Base-by-base conservation (phyloP, 2,329 filamentous ascomycete genomes). In the Talaromyces marneffei region DNA sequence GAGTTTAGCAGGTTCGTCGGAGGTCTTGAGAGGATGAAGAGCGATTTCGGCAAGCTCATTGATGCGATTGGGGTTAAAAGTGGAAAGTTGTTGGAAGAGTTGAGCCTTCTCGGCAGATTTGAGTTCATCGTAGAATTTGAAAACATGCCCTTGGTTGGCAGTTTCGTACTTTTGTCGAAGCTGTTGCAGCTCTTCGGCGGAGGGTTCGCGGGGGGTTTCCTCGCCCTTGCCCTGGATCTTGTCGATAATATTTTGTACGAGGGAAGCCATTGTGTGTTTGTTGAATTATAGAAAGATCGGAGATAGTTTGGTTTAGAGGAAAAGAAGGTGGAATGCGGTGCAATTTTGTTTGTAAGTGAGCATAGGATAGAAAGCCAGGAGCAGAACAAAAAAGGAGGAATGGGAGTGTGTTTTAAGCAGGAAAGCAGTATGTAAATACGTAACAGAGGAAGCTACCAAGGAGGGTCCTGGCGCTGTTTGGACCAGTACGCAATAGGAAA, bases 71-170 rank as follows among this genome's bases (percentile, higher is more conserved):
- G 93, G 92, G 74, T 97, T 86, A 79, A 97, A 91, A 71, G 81
- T 82, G 66, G 84, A 83, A 63, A 97, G 84, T 78, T 97, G 94
- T 70, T 88, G 79, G 81, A 87, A 96, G 62, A 99, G 85, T 8
- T 82, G 76, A 48, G 87, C 86, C 79, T 96, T 91, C 66, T 97
- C 91, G 57, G 82, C 76, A 18, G 82, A 78, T 65, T 82, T 81
- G 65, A 99, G 87, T 65, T 87, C 84, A 72, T 97, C 91, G 80
- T 90, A 96, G 78, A 92, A 97, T 62, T 87, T 82, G 71, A 95
- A 91, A 66, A 95, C 89, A 66, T 96, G 91, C 61, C 85, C 88
- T 77, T 96, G 91, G 33, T 83, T 84, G 53, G 89, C 89, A 67
- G 87, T 83, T 64, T 83, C 80, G 78, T 92, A 96, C 74, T 88